Base-by-base conservation (phyloP, 106 monocot genomes). In the Allium fistulosum region DNA sequence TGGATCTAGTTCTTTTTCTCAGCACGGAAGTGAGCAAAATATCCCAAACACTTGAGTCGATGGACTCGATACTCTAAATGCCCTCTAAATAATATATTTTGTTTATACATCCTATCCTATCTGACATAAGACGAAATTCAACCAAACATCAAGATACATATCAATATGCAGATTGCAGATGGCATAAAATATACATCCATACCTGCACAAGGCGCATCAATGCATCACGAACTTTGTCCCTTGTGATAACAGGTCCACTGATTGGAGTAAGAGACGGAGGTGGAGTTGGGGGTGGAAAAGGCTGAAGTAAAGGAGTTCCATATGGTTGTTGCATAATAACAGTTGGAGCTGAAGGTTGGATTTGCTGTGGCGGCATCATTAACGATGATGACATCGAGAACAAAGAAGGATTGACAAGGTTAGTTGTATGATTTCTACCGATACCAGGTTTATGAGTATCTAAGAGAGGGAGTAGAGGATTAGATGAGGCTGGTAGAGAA, bases 231-330 rank as follows among this genome's bases (percentile, higher is more conserved):
- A 92, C 76, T 63, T 67, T 78, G 6, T 92, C 88, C 71, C 76
- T 78, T 9, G 80, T 85, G 37, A 92, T 83, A 63, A 81, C 56
- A 11, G 78, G 68, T 0, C 62, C 80, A 62, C 49, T 76, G 53
- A 72, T 51, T 46, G 82, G 90, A 59, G 94, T 80, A 6, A 84
- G 76, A 63, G 94, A 94, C 26, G 79, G 75, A 68, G 94, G 71
- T 13, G 94, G 94, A 66, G 61, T 78, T 9, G 94, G 94, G 18
- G 90, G 94, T 18, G 94, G 90, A 70, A 82, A 90, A 46, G 94
- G 90, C 61, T 94, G 93, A 17, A 90, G 82, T 45, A 94, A 73
- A 58, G 84, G 86, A 49, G 83, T 78, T 10, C 90, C 94, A 82
- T 87, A 84, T 17, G 87, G 84, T 11, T 81, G 71, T 65, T 81